These are phyloP conservation scores for Pseudozyma sp. DNA, from an alignment of 1,284 basidiomycete species.

Conservation along the genomic window DNA sequence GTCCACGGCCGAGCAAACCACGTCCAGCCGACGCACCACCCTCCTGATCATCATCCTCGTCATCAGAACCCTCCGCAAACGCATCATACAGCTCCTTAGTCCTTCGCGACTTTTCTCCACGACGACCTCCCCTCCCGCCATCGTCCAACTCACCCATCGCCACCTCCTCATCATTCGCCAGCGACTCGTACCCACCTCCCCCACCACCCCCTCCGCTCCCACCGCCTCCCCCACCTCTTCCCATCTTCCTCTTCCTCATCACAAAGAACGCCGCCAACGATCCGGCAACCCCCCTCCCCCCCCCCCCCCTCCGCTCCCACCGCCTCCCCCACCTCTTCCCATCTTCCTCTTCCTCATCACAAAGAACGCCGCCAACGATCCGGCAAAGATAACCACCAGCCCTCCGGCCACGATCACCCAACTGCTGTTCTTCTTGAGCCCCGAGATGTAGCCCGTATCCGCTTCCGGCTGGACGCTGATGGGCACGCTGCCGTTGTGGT, in stretches of 20 bases:
- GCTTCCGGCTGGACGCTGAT: slow-evolving; percentile 65
- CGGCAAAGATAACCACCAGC: slow-evolving; percentile 78
- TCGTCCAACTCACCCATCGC: slow-evolving; percentile 65
- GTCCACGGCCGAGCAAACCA: slow-evolving; percentile 19
- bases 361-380: slow-evolving; percentile 74
- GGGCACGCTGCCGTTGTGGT: slow-evolving; percentile 62
- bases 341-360: slow-evolving; percentile 74
- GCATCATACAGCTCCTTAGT: slow-evolving; percentile 70
- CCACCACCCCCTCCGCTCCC: slow-evolving; percentile 27
- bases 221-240: slow-evolving; percentile 56
- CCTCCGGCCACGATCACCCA: slow-evolving; percentile 86
- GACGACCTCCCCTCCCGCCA: slow-evolving; percentile 23
- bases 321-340: slow-evolving; percentile 59
- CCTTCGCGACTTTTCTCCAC: slow-evolving; percentile 37
- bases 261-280: slow-evolving; percentile 74
- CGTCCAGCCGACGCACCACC: slow-evolving; percentile 13
- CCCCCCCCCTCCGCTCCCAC: slow-evolving; percentile 25
- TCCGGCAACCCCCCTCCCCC: slow-evolving; percentile 71
- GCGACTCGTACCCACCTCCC: slow-evolving; percentile 75
- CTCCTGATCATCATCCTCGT: slow-evolving; percentile 57
- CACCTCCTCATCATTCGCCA: slow-evolving; percentile 77
- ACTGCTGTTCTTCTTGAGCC: slow-evolving; percentile 79
- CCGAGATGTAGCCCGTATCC: slow-evolving; percentile 88
- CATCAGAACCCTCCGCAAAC: slow-evolving; percentile 68
- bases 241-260: slow-evolving; percentile 74